A percentile compares a stretch with the other conserved stretches of the same genome.
These are phyloP conservation scores for Ascomycota sp. DNA, from an alignment of 2,329 filamentous ascomycete genomes.

Conservation along the genomic window DNA sequence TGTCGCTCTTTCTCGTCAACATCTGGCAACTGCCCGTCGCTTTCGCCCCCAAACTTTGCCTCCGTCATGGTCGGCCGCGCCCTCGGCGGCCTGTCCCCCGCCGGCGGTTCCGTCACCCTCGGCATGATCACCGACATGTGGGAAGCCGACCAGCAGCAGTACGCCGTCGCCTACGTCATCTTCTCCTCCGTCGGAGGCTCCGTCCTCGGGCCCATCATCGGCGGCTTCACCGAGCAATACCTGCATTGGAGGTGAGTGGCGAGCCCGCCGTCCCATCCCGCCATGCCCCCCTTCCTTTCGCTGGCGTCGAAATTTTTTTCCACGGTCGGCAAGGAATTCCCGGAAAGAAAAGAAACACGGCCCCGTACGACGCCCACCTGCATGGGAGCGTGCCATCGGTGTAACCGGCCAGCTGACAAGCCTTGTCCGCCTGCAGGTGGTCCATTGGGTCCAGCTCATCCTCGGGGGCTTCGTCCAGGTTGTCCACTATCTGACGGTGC, in stretches of 20 bases:
- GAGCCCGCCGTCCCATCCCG: no score
- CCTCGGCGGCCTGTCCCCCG: conserved; percentile 49
- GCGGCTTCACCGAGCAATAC: conserved; percentile 51
- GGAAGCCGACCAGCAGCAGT: conserved; percentile 51
- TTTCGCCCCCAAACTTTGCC: conserved; percentile 51
- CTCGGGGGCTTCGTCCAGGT: conserved; percentile 50
- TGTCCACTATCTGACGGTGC: conserved; percentile 48
- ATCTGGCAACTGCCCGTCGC: conserved; percentile 55
- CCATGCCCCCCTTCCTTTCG: no score
- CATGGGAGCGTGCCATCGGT: no score
- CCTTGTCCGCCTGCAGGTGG: no score
- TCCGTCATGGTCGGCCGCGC: conserved; percentile 50
- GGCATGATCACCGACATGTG: conserved; percentile 61
- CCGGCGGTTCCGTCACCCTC: conserved; percentile 52
- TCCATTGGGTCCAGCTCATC: conserved; percentile 74
- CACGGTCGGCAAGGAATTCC: no score
- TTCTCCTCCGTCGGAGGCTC: conserved; percentile 65
- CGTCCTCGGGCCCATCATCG: conserved; percentile 57
- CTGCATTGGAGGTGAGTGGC: no score
- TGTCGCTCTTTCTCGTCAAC: conserved; percentile 55
- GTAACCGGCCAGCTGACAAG: no score
- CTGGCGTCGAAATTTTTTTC: no score
- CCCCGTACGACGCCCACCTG: no score
- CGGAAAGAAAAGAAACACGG: no score
- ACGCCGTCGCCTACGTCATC: conserved; percentile 56